Evolutionary conservation across 2,329 filamentous ascomycete genomes (phyloP), one percentile per base, ranked within the genome.

Genomic region (Claviceps purpurea): DNA sequence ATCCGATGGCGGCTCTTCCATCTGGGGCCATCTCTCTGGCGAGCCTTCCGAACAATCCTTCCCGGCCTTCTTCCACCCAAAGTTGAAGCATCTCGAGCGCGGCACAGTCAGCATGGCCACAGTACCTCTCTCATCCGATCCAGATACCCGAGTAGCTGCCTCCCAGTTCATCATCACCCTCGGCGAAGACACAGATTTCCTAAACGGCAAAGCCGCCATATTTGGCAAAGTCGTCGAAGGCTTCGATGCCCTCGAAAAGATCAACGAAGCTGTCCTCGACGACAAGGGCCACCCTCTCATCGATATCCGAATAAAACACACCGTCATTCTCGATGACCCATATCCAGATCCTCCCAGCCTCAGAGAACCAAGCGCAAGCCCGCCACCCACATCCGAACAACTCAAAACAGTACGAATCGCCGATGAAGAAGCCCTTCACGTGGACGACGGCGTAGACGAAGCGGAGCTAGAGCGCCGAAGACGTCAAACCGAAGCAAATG

Each of bases 81-180:
- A 91, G 65, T 72, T 95, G 60, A 95, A 93, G 67, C 93, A 98
- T 68, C 71, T 79, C 42, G 88, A 95, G 66, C 82, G 87, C 59
- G 91, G 91, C 51, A 96, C 89, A 14, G 90, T 98, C 55, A 96
- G 90, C 71, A 95, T 97, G 89, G 93, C 91, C n/a, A 96, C 91
- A 0, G 87, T 82, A 18, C 84, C 87, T 1, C 81, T 84, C 10
- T 72, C 82, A 4, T 76, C 78, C 16, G 86, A 96, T 62, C 84
- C 87, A 2, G 89, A 96, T 60, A 81, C 83, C 54, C 82, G 89
- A 37, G 72, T 95, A 45, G 89, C 89, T 0, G 89, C 79, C 6
- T 95, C 89, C 60, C 91, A 98, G 65, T 98, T 98, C 65, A 84
- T 97, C 61, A 81, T 98, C 55, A 96, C 91, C 0, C 75, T 96